Percentiles rank a stretch among this genome's conserved stretches.
These are phyloP conservation scores for Amyloporia xantha DNA, from an alignment of 768 basidiomycete genomes.

Conservation along the genomic window DNA sequence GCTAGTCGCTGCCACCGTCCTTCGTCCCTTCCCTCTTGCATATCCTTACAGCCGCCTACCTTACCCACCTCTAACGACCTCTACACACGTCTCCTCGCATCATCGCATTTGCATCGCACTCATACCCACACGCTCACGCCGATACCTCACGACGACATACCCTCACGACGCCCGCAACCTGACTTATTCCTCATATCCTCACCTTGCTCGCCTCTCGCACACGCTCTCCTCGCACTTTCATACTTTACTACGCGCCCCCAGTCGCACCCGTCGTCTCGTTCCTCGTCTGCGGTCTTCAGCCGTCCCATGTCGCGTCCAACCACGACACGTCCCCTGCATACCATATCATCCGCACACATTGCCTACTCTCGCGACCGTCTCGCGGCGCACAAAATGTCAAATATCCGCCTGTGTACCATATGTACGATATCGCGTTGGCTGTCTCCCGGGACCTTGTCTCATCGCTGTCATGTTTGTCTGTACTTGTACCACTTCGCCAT, in stretches of 20 bases:
- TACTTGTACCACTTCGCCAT: constrained; percentile 10
- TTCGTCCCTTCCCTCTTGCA: constrained; percentile 12
- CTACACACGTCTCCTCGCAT: background rate
- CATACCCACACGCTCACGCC: constrained; percentile 1
- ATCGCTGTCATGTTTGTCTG: constrained; percentile 11
- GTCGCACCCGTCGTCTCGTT: too few species aligned
- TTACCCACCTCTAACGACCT: background rate
- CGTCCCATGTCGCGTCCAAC: too few species aligned
- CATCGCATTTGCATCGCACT: background rate
- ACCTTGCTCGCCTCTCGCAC: background rate
- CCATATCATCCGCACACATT: background rate
- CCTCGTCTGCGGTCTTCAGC: too few species aligned
- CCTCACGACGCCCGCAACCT: constrained; percentile 1
- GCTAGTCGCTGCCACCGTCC: background rate
- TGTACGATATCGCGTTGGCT: constrained; percentile 3
- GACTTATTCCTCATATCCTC: constrained; percentile 3
- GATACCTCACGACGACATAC: constrained; percentile 5
- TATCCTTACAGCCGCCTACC: background rate
- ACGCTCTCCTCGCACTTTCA: background rate
- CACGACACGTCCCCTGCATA: too few species aligned
- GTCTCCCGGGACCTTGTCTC: background rate
- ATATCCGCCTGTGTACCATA: background rate
- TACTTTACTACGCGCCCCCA: too few species aligned
- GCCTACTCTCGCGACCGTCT: background rate
- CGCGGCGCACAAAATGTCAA: background rate